These are phyloP conservation scores for Paramecium primaurelia DNA, from an alignment of 73 alveolate genomes.

Conservation along the genomic window DNA sequence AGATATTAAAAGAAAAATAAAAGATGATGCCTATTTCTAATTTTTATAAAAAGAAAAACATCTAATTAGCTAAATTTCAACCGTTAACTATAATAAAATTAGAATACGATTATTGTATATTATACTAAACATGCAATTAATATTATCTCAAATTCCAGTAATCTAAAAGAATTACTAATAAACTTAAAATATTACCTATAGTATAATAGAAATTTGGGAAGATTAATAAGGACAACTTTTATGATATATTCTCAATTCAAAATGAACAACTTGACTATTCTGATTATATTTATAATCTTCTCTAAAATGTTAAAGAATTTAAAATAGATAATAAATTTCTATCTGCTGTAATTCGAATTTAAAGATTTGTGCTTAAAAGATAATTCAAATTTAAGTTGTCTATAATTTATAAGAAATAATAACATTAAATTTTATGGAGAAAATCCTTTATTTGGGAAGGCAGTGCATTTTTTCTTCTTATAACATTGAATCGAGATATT, in stretches of 20 bases:
- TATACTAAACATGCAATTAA: not conserved
- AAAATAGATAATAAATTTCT: not conserved
- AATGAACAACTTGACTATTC: not conserved
- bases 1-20: not conserved
- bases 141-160: not conserved
- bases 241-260: not conserved
- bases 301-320: not conserved
- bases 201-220: not conserved
- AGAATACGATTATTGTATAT: not conserved
- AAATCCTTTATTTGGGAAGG: not conserved
- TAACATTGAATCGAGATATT: not conserved
- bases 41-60: not conserved
- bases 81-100: not conserved
- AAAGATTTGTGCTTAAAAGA: not conserved
- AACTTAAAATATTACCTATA: not conserved
- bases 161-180: not conserved
- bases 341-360: not conserved
- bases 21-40: not conserved
- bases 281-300: not conserved
- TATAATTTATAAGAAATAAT: not conserved
- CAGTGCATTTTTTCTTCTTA: not conserved
- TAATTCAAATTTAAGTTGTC: not conserved
- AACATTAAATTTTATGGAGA: not conserved
- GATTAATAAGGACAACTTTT: not conserved
- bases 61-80: not conserved